Base-by-base conservation (phyloP, 2,329 filamentous ascomycete species). In the Fusarium euwallaceae region DNA sequence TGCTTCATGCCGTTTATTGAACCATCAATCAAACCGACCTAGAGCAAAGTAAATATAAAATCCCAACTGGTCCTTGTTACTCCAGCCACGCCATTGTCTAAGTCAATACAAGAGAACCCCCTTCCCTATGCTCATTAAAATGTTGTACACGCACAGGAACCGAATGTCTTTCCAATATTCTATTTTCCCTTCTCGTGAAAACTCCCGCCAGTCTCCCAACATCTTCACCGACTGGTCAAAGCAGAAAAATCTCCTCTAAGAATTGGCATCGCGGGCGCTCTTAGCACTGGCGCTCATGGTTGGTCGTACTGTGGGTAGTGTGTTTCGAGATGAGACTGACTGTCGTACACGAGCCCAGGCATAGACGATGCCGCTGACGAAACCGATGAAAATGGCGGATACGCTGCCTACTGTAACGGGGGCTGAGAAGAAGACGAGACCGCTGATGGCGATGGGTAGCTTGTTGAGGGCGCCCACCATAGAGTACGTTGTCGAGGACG, bases 381-480 rank as follows among this genome's bases (percentile, higher is more conserved):
- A 98, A 39, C 96, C 97, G 69, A 99, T 89, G 71, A 92, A 88
- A 80, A 99, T 98, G 78, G 97, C 97, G 24, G 94, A 94, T 12
- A 98, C 94, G 81, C 94, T 97, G 78, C 95, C 95, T 72, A 98
- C 90, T 1, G 97, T 98, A 78, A 98, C 93, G 0, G 97, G 95
- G 0, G 95, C 95, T 72, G 97, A 91, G 85, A 99, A 99, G 89
- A 99, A 99, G 79, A 99, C 85, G 45, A 99, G 90, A 32, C 97
- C 97, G 74, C 93, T 96, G 76, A 99, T 84, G 65, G 97, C 97
- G 78, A 99, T 95, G 48, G 97, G 97, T 36, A 99, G 92, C 88
- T 99, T 99, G 90, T 99, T 99, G 80, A 99, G 88, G 20, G 96
- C 95, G 72, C 97, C 97, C 66, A 98, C 97, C 96, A 99, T 98